Evolutionary conservation across 2,329 filamentous ascomycete species (phyloP), one percentile per base, ranked within the genome.

Genomic region (Claviceps lovelessii): DNA sequence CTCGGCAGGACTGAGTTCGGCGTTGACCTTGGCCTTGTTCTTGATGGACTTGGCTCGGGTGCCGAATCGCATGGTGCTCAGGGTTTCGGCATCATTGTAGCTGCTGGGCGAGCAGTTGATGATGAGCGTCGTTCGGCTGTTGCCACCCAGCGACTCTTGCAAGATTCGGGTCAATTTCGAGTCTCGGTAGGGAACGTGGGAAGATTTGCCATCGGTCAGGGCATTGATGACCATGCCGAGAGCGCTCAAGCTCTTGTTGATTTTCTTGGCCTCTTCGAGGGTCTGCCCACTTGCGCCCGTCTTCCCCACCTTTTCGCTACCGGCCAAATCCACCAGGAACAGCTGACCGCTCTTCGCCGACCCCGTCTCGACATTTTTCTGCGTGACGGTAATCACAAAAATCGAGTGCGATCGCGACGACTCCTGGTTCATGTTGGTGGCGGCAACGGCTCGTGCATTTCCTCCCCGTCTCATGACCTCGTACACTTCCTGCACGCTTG

Each of bases 1-100:
- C 71, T 98, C 93, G 13, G 90, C 83, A 49, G 93, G 93, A 65
- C 91, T 97, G 64, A 98, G 81, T 71, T 98, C 93, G 49, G 91
- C 90, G 68, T 98, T 98, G 79, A 98, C 86, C 85, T 97, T 98
- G 71, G 93, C 93, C 79, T 97, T 97, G 77, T 97, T 97, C 85
- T 97, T 96, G 76, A 98, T 98, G 0, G 89, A 88, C 76, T 98
- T 98, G 56, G 93, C 93, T 68, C 93, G 80, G 72, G 93, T 94
- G 75, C 93, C 93, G 67, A 97, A 98, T 49, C 90, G 83, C 57
- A 98, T 73, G 0, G 93, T 98, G 60, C 90, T 86, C 51, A 97
- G 73, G 0, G 93, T 97, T 74, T 98, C 93, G 54, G 85, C 83
- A 72, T 96, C 91, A 75, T 98, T 97, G 76, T 97, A 97, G 67